Base-by-base conservation (phyloP, 768 basidiomycete genomes). In the Mycena olivaceomarginata region DNA sequence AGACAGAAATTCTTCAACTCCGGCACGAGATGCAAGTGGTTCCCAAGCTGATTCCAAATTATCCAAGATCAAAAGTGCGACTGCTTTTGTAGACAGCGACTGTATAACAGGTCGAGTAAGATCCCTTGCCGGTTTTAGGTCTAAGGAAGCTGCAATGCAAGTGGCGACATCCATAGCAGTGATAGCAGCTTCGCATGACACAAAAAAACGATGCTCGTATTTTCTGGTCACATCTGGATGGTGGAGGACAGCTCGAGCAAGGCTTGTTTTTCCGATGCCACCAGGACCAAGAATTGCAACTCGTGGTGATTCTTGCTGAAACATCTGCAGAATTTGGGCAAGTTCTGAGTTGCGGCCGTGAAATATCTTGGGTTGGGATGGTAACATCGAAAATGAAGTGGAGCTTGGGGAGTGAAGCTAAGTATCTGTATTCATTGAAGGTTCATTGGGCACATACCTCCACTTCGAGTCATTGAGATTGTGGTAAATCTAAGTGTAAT, bases 31-130 rank as follows among this genome's bases (percentile, higher is more conserved):
- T 7, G 16, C 18, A 9, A 56, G 5, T 5, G 69, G 51, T 16
- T 76, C 75, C 75, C 75, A 76, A 2, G 41, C 15, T 5, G 69
- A 59, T 31, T 76, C 75, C 15, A 76, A 41, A 41, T 76, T 76
- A 41, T 76, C 75, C 41, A 76, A 25, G 7, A 76, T 45, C 48
- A 76, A 25, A 15, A 76, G 69, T 11, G 15, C 43, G 4, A 51
- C 25, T n/a, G 48, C 4, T 10, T 18, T 22, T 6, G 2, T 22
- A 11, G 60, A 20, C 18, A 75, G 41, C 48, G 62, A 22, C 0
- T n/a, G 43, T 3, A 75, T 11, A 7, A 75, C 39, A 2, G 45
- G 20, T 3, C 39, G 40, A 4, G 60, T 25, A 10, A 70, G 48
- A 40, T 68, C 46, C 5, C 18, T 31, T 7, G 62, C 62, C 4